Conservation (phyloP, 495 filamentous ascomycete genomes). For the Hypoxylon intermedium region DNA sequence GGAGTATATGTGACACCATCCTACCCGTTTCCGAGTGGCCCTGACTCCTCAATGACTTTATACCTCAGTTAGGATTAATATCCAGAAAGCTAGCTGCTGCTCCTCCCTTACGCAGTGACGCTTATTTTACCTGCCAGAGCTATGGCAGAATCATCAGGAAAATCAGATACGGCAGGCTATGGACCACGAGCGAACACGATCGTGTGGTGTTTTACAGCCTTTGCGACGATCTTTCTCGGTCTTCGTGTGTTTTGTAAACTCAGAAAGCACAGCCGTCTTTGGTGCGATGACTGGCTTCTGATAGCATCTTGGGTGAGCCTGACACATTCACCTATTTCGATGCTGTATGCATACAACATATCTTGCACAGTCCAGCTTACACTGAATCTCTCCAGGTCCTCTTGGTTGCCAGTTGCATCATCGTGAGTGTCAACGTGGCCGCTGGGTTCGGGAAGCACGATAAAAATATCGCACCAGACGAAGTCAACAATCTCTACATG, state of each 20-base stretch:
- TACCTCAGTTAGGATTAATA: too few species aligned
- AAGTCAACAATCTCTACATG: slow-evolving; percentile 29
- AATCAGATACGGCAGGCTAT: slow-evolving; percentile 6
- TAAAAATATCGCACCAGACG: slow-evolving; percentile 27
- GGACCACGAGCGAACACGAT: slow-evolving; percentile 23
- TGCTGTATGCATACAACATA: too few species aligned
- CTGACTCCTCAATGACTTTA: too few species aligned
- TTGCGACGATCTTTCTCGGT: slow-evolving; percentile 34
- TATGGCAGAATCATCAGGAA: not conserved
- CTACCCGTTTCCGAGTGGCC: too few species aligned
- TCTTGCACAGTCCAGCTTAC: not conserved
- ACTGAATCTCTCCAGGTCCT: slow-evolving; percentile 15
- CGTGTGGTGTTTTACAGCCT: slow-evolving; percentile 29
- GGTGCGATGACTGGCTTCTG: slow-evolving; percentile 42
- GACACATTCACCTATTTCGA: too few species aligned
- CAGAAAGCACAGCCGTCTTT: slow-evolving; percentile 13
- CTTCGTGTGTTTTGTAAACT: slow-evolving; percentile 37
- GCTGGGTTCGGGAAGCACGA: slow-evolving; percentile 43
- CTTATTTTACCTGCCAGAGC: too few species aligned
- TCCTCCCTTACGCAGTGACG: too few species aligned
- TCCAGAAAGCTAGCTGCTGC: too few species aligned
- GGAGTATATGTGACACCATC: too few species aligned
- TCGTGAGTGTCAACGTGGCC: slow-evolving; percentile 34
- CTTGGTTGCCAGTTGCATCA: slow-evolving; percentile 26
- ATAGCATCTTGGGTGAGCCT: slow-evolving; percentile 39